These are phyloP conservation scores for Magnusiomyces tetraspermus DNA, from an alignment of 1,139 yeast genomes.

Conservation along the genomic window DNA sequence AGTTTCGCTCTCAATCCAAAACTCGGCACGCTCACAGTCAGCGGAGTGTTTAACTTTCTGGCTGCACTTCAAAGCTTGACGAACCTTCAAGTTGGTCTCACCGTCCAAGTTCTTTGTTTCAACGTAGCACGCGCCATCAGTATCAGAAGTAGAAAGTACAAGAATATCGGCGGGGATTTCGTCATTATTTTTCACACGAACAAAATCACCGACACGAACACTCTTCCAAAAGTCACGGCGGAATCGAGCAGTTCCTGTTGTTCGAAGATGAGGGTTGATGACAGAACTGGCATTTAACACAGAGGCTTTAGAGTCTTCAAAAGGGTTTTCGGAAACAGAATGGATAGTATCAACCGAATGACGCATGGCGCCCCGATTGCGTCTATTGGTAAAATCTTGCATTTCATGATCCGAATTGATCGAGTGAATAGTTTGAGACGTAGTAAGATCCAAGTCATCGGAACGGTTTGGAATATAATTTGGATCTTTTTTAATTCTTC, in stretches of 20 bases:
- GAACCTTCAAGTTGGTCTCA: conserved; percentile 82
- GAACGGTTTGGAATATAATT: conserved; percentile 3
- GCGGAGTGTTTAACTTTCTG: conserved; percentile 51
- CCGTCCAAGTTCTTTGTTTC: conserved; percentile 96
- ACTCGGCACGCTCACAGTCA: conserved; percentile 62
- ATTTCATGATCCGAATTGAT: conserved; percentile 12
- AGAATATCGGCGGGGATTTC: conserved; percentile 94
- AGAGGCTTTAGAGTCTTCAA: conserved; percentile 51
- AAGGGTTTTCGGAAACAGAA: conserved; percentile 71
- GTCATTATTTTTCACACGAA: conserved; percentile 75
- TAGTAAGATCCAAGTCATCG: conserved; percentile 10
- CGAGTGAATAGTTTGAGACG: conserved; percentile 10
- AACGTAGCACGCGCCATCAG: conserved; percentile 83
- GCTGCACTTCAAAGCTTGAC: conserved; percentile 66
- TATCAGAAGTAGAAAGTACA: conserved; percentile 70
- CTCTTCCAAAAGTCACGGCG: conserved; percentile 75
- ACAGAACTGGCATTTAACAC: conserved; percentile 28
- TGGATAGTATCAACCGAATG: conserved; percentile 58
- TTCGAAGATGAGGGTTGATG: conserved; percentile 12
- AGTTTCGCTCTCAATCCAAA: conserved; percentile 83
- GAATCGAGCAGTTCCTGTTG: conserved; percentile 39
- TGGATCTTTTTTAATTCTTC: conserved; percentile 8
- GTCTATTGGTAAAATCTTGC: conserved; percentile 32
- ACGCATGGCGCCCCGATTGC: conserved; percentile 44
- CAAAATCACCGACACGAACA: conserved; percentile 79